Evolutionary conservation across 306 rosid genomes (phyloP), one percentile per base, ranked within the genome.

Genomic region (Ceratonia siliqua): DNA sequence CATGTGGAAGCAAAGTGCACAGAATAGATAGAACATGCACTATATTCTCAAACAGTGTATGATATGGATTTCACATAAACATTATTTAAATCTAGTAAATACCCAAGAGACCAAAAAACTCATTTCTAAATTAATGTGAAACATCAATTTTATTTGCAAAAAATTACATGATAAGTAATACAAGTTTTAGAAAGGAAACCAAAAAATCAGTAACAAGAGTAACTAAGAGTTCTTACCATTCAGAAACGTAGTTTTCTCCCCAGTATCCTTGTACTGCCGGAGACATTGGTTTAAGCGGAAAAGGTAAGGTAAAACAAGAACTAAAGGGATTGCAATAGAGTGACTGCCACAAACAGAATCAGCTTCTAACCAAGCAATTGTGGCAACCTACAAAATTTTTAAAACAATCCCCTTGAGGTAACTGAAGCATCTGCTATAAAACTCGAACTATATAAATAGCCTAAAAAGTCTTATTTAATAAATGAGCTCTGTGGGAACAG

Each of bases 311-410:
- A 90, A 86, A 78, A 90, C 99, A 74, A 95, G 99, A 77, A 89
- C 90, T 28, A 92, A 68, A 48, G 98, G 99, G 74, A 95, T 92
- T 57, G 96, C 93, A 65, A 95, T 81, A 59, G 91, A 85, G 83
- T 89, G 94, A 77, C 94, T 83, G 58, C 94, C 94, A 70, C 99
- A 95, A 72, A 92, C 91, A 80, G 99, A 95, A 83, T 95, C 99
- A 71, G 97, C 99, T 90, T 95, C 99, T 81, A 95, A 89, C 98
- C 99, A 95, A 30, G 98, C 99, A 79, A 95, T 92, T 62, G 99
- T 95, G 53, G 99, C 99, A 86, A 95, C 99, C 99, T 95, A 84
- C 82, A 85, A 49, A 35, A 63, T 30, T 73, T 65, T 45, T 10
- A 32, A 75, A 82, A 63, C 38, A 48, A 76, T 42, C 61, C 70